phyloP scores from a whole-genome alignment of 768 basidiomycete species.

The Serendipita sp. region DNA sequence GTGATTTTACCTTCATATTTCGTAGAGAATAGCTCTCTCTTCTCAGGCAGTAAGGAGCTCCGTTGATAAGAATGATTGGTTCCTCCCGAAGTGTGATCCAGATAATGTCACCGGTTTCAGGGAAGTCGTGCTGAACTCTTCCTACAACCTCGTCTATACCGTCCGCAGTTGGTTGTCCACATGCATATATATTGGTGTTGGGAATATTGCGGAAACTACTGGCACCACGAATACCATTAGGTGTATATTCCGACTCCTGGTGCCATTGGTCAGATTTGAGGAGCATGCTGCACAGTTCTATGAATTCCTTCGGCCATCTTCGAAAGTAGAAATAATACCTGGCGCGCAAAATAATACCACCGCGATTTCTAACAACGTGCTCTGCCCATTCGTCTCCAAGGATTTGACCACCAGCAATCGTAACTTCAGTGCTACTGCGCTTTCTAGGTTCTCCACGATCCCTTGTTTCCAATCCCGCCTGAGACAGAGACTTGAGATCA shows the following conservation, averaged over 20 bases:
- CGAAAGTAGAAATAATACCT: slow-evolving; percentile 31
- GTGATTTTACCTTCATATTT: slow-evolving; percentile 63
- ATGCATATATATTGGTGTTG: slow-evolving; percentile 68
- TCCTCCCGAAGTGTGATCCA: slow-evolving; percentile 94
- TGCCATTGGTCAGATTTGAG: slow-evolving; percentile 91
- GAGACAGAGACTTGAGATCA: slow-evolving; percentile 71
- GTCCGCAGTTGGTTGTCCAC: slow-evolving; percentile 82
- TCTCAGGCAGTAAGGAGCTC: slow-evolving; percentile 73
- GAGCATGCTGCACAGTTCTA: slow-evolving; percentile 37
- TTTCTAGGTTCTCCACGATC: slow-evolving; percentile 43
- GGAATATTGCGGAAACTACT: slow-evolving; percentile 85
- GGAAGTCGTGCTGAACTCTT: slow-evolving; percentile 44
- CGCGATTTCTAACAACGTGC: slow-evolving; percentile 85
- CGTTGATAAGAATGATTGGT: slow-evolving; percentile 84
- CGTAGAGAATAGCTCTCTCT: slow-evolving; percentile 73
- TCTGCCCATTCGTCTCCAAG: slow-evolving; percentile 92
- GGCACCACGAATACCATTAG: slow-evolving; percentile 63
- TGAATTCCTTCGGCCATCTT: too few species aligned
- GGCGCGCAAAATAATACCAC: slow-evolving; percentile 85
- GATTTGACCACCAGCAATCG: slow-evolving; percentile 65
- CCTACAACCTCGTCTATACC: slow-evolving; percentile 70
- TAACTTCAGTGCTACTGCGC: slow-evolving; percentile 42
- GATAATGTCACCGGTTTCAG: slow-evolving; percentile 44
- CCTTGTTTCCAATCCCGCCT: slow-evolving; percentile 40
- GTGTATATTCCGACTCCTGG: slow-evolving; percentile 39